Percentiles rank a stretch among this genome's conserved stretches.
Conservation (phyloP, 176 grass and related monocot species). For the Canna indica region DNA sequence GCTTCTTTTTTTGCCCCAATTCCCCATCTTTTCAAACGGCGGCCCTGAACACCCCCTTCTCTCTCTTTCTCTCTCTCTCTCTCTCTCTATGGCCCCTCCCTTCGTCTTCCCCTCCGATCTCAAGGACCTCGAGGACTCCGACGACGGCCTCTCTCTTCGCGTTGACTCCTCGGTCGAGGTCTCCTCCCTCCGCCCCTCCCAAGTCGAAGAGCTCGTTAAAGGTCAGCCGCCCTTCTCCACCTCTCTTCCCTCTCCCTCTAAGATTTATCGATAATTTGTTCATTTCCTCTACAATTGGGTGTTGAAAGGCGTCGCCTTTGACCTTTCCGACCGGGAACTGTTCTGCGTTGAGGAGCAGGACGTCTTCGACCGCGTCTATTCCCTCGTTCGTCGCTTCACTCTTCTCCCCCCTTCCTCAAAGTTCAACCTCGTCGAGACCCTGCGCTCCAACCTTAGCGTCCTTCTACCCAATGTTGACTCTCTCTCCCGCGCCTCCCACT, state of each 20-base stretch:
- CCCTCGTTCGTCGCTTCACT: slow-evolving; percentile 60
- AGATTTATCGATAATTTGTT: background rate
- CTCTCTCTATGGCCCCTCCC: slow-evolving; percentile 44
- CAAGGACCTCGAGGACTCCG: slow-evolving; percentile 54
- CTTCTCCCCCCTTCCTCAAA: slow-evolving; percentile 56
- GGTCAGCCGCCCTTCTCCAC: slow-evolving; percentile 23
- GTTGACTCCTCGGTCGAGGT: slow-evolving; percentile 45
- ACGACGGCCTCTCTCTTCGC: slow-evolving; percentile 38
- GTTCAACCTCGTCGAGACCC: slow-evolving; percentile 83
- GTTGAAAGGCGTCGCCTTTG: slow-evolving; percentile 59
- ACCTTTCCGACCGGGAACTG: slow-evolving; percentile 80
- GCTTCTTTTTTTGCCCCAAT: too few species aligned
- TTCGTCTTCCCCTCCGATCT: slow-evolving; percentile 70
- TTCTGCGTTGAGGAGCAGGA: slow-evolving; percentile 97
- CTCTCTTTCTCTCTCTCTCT: slow-evolving; percentile 12
- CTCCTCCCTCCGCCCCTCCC: slow-evolving; percentile 48
- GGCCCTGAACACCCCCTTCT: background rate
- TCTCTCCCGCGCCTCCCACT: slow-evolving; percentile 48
- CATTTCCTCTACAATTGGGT: slow-evolving; percentile 7
- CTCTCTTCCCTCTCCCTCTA: background rate
- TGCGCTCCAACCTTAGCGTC: slow-evolving; percentile 88
- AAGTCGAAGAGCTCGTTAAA: slow-evolving; percentile 94
- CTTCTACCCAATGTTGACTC: slow-evolving; percentile 85
- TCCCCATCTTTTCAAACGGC: too few species aligned
- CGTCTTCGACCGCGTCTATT: slow-evolving; percentile 73